phyloP scores from a whole-genome alignment of 257 asterid species.

The Cynanchum wilfordii region DNA sequence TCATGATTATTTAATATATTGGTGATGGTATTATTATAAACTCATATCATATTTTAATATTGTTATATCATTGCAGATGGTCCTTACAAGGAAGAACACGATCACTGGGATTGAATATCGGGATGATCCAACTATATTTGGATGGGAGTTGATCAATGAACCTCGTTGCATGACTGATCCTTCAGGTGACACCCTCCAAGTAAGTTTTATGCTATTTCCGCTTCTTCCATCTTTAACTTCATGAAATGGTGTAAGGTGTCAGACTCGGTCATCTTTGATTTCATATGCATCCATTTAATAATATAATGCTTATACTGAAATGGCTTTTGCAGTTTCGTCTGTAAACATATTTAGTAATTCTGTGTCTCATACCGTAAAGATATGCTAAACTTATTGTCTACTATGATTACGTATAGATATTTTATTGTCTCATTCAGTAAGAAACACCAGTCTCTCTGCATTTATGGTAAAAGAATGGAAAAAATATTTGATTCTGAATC shows the following conservation, averaged over 20 bases:
- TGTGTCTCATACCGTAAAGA: not conserved
- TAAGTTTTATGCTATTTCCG: slow-evolving; percentile 21
- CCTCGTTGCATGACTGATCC: slow-evolving; percentile 89
- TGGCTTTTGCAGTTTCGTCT: not conserved
- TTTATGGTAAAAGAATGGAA: not conserved
- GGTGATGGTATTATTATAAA: not conserved
- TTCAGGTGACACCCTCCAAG: slow-evolving; percentile 98
- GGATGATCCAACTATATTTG: slow-evolving; percentile 90
- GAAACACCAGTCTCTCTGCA: not conserved
- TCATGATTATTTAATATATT: not conserved
- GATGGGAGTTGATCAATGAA: slow-evolving; percentile 95
- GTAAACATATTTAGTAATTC: not conserved
- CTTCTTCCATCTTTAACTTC: not conserved
- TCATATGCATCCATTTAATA: not conserved
- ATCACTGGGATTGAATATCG: slow-evolving; percentile 78
- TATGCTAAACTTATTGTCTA: not conserved
- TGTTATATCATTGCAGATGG: slow-evolving; percentile 48
- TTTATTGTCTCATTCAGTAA: not conserved
- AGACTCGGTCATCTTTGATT: not conserved
- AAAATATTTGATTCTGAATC: not conserved
- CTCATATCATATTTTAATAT: not conserved
- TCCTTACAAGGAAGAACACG: slow-evolving; percentile 84
- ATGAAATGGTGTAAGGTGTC: not conserved
- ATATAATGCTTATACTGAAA: not conserved
- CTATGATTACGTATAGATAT: not conserved